Evolutionary conservation across 2,329 filamentous ascomycete genomes (phyloP).

Genomic region (Exophiala sp.): DNA sequence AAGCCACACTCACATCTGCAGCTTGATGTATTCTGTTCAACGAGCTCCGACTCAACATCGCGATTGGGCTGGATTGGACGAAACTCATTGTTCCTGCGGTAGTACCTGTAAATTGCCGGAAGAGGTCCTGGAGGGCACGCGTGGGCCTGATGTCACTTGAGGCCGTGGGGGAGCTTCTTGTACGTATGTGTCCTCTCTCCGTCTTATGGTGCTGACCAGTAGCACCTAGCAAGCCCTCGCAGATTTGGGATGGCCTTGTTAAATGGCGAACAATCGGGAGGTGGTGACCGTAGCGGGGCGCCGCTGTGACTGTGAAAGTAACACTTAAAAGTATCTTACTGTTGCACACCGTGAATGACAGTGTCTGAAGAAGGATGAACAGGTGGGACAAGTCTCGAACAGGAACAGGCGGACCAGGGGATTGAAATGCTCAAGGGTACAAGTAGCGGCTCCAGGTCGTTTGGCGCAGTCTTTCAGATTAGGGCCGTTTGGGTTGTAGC

Average conservation of each 20-base stretch:
- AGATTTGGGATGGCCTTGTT: neutral
- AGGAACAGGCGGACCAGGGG: neutral
- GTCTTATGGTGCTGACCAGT: neutral
- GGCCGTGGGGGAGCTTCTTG: neutral
- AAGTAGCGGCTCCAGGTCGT: neutral
- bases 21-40: constrained; percentile 18
- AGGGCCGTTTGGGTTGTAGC: too few species aligned
- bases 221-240: neutral
- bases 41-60: constrained; percentile 20
- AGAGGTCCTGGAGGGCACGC: neutral
- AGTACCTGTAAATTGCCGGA: too few species aligned
- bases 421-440: neutral
- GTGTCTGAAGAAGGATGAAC: too few species aligned
- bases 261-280: neutral
- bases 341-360: neutral
- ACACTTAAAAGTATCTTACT: neutral
- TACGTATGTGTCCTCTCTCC: neutral
- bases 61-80: constrained; percentile 23
- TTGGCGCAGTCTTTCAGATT: neutral
- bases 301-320: neutral
- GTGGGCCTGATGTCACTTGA: neutral
- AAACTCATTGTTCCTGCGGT: constrained; percentile 24
- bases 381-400: neutral
- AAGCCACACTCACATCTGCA: constrained; percentile 15
- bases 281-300: neutral